Percentiles rank a stretch among this genome's conserved stretches.
Evolutionary conservation across 2,329 filamentous ascomycete genomes (phyloP).

Genomic region (Penicillium sclerotigenum): DNA sequence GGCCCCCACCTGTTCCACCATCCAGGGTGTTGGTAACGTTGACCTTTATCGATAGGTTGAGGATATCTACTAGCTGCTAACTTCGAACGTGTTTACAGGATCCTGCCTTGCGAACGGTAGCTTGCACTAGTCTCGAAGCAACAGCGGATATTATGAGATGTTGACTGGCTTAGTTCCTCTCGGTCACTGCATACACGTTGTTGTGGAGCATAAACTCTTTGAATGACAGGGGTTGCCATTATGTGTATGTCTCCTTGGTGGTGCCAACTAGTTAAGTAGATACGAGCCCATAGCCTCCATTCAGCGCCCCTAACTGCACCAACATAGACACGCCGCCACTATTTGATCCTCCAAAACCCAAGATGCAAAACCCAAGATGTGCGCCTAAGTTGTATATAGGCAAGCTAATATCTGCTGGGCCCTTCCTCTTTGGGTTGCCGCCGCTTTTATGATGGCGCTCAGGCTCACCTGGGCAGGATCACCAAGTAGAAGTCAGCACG

Average conservation of each 20-base stretch:
- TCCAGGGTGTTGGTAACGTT: conserved; percentile 5
- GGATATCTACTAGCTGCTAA: background rate
- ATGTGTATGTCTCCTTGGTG: background rate
- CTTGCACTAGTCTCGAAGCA: background rate
- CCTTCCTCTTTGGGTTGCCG: too few relatives aligned
- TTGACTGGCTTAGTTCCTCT: background rate
- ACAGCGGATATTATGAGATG: background rate
- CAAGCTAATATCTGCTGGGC: too few relatives aligned
- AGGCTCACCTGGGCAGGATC: too few relatives aligned
- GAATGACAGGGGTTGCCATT: background rate
- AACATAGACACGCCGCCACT: background rate
- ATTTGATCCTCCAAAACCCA: background rate
- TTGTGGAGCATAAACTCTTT: background rate
- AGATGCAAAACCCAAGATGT: background rate
- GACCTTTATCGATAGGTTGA: conserved; percentile 14
- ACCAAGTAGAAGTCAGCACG: too few relatives aligned
- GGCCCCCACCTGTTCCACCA: conserved; percentile 7
- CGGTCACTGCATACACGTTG: background rate
- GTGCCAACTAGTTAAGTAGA: background rate
- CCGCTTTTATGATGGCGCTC: too few relatives aligned
- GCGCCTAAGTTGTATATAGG: too few relatives aligned
- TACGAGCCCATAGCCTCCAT: background rate
- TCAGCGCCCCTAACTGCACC: background rate
- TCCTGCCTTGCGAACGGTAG: background rate
- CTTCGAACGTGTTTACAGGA: background rate